phyloP scores from a whole-genome alignment of 495 filamentous ascomycete genomes.

The Trichodelitschia bisporula region DNA sequence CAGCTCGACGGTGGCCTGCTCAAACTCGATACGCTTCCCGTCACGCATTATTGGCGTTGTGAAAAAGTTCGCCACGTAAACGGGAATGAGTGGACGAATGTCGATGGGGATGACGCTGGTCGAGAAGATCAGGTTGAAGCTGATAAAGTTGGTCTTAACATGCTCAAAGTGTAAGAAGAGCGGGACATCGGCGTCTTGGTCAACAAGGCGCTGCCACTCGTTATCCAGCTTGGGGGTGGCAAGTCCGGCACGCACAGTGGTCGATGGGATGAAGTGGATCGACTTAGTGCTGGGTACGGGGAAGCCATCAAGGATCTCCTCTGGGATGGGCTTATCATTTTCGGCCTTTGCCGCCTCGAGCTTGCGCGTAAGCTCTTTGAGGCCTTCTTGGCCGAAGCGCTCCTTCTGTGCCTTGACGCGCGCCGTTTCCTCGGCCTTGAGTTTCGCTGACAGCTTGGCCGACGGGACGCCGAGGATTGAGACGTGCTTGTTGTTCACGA shows the following conservation, averaged over 20 bases:
- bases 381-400: constrained; percentile 33
- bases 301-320: constrained; percentile 53
- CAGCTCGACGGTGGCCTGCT: constrained; percentile 68
- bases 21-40: constrained; percentile 61
- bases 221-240: constrained; percentile 42
- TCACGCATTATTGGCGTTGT: constrained; percentile 63
- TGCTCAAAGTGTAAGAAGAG: constrained; percentile 96
- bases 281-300: constrained; percentile 60
- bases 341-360: constrained; percentile 57
- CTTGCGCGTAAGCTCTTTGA: constrained; percentile 46
- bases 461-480: constrained; percentile 47
- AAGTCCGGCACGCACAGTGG: constrained; percentile 60
- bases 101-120: constrained; percentile 47
- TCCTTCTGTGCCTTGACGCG: constrained; percentile 35
- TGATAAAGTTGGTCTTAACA: constrained; percentile 72
- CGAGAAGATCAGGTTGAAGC: constrained; percentile 51
- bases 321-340: constrained; percentile 61
- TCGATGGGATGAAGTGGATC: constrained; percentile 80
- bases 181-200: constrained; percentile 37
- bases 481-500: constrained; percentile 64
- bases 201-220: constrained; percentile 48
- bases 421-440: constrained; percentile 40
- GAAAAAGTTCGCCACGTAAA: constrained; percentile 86
- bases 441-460: constrained; percentile 38
- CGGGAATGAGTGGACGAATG: constrained; percentile 52